A percentile compares a stretch with the other conserved stretches of the same genome.
phyloP scores from a whole-genome alignment of 768 basidiomycete genomes.

The Mycena haematopus region DNA sequence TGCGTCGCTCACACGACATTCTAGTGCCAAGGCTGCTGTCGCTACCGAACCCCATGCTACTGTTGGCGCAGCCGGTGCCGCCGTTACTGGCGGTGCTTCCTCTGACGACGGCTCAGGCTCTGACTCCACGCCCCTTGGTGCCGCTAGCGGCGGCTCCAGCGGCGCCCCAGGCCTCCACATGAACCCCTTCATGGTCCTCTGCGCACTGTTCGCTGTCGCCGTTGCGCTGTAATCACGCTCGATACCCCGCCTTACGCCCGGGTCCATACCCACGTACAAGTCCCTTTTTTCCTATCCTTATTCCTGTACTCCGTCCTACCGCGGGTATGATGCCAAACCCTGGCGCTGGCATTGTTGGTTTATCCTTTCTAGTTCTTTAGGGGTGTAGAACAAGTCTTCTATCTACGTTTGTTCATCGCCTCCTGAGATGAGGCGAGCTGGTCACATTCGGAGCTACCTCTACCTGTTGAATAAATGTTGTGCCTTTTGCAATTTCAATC shows the following conservation, averaged over 20 bases:
- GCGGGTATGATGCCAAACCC: slow-evolving; percentile 27
- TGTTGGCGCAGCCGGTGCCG: slow-evolving; percentile 23
- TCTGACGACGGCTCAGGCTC: slow-evolving; percentile 5
- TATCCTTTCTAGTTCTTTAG: slow-evolving; percentile 22
- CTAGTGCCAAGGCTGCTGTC: neutral
- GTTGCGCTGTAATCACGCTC: slow-evolving; percentile 29
- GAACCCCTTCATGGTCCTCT: slow-evolving; percentile 49
- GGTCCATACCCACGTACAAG: slow-evolving; percentile 18
- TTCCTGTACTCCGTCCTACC: slow-evolving; percentile 23
- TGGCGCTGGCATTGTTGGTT: slow-evolving; percentile 28
- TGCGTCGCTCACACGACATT: slow-evolving; percentile 2
- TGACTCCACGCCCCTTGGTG: slow-evolving; percentile 51
- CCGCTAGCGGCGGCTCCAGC: slow-evolving; percentile 54
- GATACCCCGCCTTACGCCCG: slow-evolving; percentile 32
- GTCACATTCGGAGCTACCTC: slow-evolving; percentile 28
- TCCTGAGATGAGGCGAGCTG: slow-evolving; percentile 30
- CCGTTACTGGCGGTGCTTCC: slow-evolving; percentile 18
- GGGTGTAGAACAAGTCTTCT: slow-evolving; percentile 28
- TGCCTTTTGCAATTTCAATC: slow-evolving; percentile 1
- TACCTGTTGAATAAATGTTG: slow-evolving; percentile 28
- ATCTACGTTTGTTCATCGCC: slow-evolving; percentile 29
- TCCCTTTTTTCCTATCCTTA: slow-evolving; percentile 22
- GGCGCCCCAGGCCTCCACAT: slow-evolving; percentile 46
- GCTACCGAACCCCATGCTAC: slow-evolving; percentile 17
- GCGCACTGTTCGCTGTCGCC: slow-evolving; percentile 46